Evolutionary conservation across 148 eudicot species (phyloP).

Genomic region (Vaccinium myrtillus): DNA sequence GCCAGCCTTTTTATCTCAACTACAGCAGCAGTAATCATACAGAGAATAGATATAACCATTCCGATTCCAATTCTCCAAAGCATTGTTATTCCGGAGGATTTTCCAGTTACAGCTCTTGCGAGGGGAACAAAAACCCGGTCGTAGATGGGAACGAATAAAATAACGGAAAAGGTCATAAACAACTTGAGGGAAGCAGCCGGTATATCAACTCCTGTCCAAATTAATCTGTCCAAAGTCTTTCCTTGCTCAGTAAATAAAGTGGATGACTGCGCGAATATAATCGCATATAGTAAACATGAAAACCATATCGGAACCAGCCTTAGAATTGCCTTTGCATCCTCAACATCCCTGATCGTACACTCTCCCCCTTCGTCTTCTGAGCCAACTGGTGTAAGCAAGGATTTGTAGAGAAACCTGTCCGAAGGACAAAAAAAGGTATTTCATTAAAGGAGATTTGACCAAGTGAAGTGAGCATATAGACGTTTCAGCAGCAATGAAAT

Average conservation of each 20-base stretch:
- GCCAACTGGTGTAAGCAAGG: conserved; percentile 14
- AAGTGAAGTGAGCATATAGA: not conserved
- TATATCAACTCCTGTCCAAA: conserved; percentile 23
- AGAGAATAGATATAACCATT: conserved; percentile 8
- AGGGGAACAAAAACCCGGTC: conserved; percentile 38
- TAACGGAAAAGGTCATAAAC: conserved; percentile 24
- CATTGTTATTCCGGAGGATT: conserved; percentile 41
- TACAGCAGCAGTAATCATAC: conserved; percentile 31
- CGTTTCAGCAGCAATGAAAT: not conserved
- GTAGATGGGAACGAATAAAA: conserved; percentile 33
- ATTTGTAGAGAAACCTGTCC: conserved; percentile 2
- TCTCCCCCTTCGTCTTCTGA: conserved; percentile 23
- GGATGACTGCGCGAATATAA: conserved; percentile 35
- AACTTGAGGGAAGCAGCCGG: conserved; percentile 40
- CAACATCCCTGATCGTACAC: conserved; percentile 36
- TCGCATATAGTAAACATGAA: conserved; percentile 29
- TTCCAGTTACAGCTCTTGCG: conserved; percentile 26
- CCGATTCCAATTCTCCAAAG: conserved; percentile 41
- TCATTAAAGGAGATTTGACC: not conserved
- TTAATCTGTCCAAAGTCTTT: conserved; percentile 31
- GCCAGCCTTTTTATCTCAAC: conserved; percentile 25
- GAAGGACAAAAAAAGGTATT: not conserved
- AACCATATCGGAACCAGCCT: conserved; percentile 46
- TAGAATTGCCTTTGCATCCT: conserved; percentile 43
- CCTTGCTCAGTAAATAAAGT: conserved; percentile 45